Evolutionary conservation across 2,329 filamentous ascomycete genomes (phyloP).

Genomic region (Chalaropsis ovoidea): DNA sequence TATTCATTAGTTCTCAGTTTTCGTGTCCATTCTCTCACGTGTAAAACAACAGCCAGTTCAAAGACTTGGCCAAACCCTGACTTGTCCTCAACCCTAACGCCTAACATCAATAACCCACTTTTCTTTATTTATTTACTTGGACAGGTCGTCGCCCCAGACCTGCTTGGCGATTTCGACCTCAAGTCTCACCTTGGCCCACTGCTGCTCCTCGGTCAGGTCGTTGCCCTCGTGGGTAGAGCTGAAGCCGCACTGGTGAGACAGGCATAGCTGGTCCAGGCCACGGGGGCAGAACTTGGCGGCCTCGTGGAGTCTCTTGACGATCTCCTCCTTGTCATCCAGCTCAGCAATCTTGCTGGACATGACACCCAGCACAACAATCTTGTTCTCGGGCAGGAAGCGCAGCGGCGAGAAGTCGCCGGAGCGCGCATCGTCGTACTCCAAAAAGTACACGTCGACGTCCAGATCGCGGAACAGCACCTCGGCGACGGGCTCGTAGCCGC

Average conservation of each 20-base stretch:
- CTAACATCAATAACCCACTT: not conserved
- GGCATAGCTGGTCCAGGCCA: constrained; percentile 54
- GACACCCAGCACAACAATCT: constrained; percentile 53
- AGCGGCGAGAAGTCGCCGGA: constrained; percentile 55
- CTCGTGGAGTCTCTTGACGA: constrained; percentile 45
- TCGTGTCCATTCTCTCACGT: not conserved
- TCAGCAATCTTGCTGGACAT: constrained; percentile 51
- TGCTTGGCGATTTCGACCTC: constrained; percentile 56
- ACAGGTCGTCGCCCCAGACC: constrained; percentile 42
- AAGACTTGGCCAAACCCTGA: not conserved
- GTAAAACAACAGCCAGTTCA: not conserved
- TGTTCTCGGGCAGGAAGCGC: constrained; percentile 46
- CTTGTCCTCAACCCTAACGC: not conserved
- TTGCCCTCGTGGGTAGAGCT: constrained; percentile 52
- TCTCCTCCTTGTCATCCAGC: constrained; percentile 46
- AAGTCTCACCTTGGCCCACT: constrained; percentile 60
- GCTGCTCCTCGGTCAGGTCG: constrained; percentile 57
- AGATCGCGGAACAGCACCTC: constrained; percentile 50
- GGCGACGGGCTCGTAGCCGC: constrained; percentile 54
- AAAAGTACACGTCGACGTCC: constrained; percentile 52
- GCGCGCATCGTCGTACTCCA: constrained; percentile 49
- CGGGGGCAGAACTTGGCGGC: constrained; percentile 57
- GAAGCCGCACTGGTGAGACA: constrained; percentile 61
- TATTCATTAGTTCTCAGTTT: not conserved
- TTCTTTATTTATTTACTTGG: constrained; percentile 15